Base-by-base conservation (phyloP, 2,329 filamentous ascomycete species). In the Ustulina deusta region DNA sequence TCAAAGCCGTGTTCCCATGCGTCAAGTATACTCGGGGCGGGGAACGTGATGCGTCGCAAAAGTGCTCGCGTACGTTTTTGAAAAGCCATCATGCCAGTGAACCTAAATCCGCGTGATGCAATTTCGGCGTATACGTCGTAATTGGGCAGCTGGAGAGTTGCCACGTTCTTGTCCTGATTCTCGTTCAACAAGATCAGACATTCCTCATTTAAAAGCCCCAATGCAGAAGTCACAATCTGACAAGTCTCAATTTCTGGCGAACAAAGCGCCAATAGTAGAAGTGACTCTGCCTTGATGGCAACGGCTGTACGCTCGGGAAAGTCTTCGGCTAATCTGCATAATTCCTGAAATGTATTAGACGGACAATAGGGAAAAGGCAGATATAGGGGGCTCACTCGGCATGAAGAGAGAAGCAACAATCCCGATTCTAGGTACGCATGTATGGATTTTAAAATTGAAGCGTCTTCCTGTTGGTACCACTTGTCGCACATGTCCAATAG, bases 41-140 rank as follows among this genome's bases (percentile, higher is more conserved):
- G 90, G 70, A 85, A 86, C 56, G 87, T 84, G 80, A 91, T 86
- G 55, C 85, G 85, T 27, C 88, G 82, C 25, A 91, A 76, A 36
- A 91, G 82, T 13, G 83, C 83, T 51, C 89, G 84, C 36, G 89
- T 83, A 46, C 89, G 84, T 74, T 91, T 91, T 71, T 92, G 90
- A 73, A 92, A 92, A 1, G 89, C 90, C 11, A 91, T 90, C 7
- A 91, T 79, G 0, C 90, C 90, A 7, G 90, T 91, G 72, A 91
- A 90, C 32, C 88, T 83, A 73, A 91, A 91, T 1, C 84, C 85
- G 48, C 84, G 86, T 1, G 89, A 90, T 1, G 88, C 84, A 59
- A 92, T 87, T 69, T 91, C 89, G 27, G 82, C 79, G 68, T 89
- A 91, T 1, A 89, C 80, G 6, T 88, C 85, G 38, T 83, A 83